Evolutionary conservation across 306 rosid genomes (phyloP).

Genomic region (Begonia peltatifolia): DNA sequence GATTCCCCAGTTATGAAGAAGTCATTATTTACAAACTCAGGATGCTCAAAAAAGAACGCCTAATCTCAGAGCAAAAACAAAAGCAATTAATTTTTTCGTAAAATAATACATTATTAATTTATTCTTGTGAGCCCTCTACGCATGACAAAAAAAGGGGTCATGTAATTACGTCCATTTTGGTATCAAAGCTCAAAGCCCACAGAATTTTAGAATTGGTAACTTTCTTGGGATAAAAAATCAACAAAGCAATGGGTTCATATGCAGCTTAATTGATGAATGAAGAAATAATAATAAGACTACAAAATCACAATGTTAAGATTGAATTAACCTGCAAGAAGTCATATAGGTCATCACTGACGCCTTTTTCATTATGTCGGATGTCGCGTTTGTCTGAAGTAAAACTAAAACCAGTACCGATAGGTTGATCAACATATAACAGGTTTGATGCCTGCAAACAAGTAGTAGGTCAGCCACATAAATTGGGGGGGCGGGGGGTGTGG

Average conservation of each 20-base stretch:
- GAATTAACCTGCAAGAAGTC: constrained; percentile 36
- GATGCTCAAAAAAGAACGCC: constrained; percentile 85
- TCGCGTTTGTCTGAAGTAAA: constrained; percentile 61
- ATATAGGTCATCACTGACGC: constrained; percentile 81
- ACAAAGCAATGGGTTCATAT: too few relatives aligned
- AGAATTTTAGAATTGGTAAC: too few relatives aligned
- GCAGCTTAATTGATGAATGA: too few relatives aligned
- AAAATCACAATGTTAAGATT: too few relatives aligned
- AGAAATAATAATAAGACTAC: too few relatives aligned
- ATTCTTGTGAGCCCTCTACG: too few relatives aligned
- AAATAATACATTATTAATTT: not conserved
- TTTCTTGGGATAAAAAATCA: too few relatives aligned
- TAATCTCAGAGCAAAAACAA: constrained; percentile 13
- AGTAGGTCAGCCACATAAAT: not conserved
- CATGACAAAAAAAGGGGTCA: not conserved
- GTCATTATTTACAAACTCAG: constrained; percentile 62
- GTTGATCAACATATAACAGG: constrained; percentile 92
- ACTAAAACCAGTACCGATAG: constrained; percentile 95
- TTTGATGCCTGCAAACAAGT: constrained; percentile 57
- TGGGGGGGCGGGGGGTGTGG: too few relatives aligned
- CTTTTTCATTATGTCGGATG: constrained; percentile 76
- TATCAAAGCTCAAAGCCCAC: too few relatives aligned
- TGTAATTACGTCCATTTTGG: too few relatives aligned
- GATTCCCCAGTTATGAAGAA: constrained; percentile 94
- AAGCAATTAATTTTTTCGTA: not conserved